Evolutionary conservation across 768 basidiomycete genomes (phyloP).

Genomic region (Lyophyllum semitale): DNA sequence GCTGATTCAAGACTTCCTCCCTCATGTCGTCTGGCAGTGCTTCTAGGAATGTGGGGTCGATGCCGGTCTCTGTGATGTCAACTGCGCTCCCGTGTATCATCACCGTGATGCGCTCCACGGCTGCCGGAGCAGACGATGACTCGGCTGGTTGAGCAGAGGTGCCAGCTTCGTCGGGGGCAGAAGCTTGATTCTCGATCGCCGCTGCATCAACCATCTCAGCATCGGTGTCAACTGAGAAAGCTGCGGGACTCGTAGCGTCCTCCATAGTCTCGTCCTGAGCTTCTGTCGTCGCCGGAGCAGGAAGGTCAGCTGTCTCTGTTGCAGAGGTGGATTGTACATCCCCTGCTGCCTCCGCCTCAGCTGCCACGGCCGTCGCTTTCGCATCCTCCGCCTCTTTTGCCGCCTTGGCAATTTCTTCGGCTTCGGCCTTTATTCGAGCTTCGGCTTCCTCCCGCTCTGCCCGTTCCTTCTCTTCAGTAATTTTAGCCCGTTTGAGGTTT

Average conservation of each 20-base stretch:
- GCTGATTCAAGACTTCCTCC: conserved; percentile 96
- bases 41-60: conserved; percentile 97
- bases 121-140: conserved; percentile 25
- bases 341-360: conserved; percentile 32
- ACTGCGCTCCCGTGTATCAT: conserved; percentile 90
- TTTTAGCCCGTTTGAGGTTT: conserved; percentile 56
- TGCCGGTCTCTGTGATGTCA: conserved; percentile 98
- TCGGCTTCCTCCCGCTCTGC: conserved; percentile 43
- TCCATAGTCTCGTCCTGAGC: conserved; percentile 34
- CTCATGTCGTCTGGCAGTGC: conserved; percentile 98
- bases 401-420: conserved; percentile 28
- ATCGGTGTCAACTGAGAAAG: conserved; percentile 33
- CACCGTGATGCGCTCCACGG: conserved; percentile 77
- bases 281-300: conserved; percentile 9
- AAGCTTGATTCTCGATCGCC: not conserved
- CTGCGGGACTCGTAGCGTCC: conserved; percentile 22
- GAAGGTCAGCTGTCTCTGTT: conserved; percentile 18
- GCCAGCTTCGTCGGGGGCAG: conserved; percentile 9
- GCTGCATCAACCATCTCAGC: conserved; percentile 54
- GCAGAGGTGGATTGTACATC: conserved; percentile 28
- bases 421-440: conserved; percentile 33
- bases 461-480: conserved; percentile 56
- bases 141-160: conserved; percentile 20
- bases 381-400: conserved; percentile 43
- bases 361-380: conserved; percentile 27